These are phyloP conservation scores for Acanthamoeba sp. DNA, from an alignment of 208 protist species.

Conservation along the genomic window DNA sequence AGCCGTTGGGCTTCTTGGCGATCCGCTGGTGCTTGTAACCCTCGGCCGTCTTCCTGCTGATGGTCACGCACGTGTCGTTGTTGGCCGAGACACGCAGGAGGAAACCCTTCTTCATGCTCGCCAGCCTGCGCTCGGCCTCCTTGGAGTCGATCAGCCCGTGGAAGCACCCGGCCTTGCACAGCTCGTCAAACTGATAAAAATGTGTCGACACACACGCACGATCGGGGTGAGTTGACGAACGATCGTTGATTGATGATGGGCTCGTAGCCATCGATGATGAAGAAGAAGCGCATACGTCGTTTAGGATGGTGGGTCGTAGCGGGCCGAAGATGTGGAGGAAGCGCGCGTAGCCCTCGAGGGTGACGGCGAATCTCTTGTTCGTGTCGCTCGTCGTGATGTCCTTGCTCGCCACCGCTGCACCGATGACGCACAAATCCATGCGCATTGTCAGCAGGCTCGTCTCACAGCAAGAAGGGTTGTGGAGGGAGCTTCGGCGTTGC, in stretches of 20 bases:
- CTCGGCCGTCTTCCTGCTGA: conserved; percentile 62
- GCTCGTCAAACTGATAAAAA: neutral
- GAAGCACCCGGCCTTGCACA: neutral
- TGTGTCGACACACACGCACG: too few species aligned
- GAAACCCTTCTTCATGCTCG: conserved; percentile 57
- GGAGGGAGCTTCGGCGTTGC: too few species aligned
- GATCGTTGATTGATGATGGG: too few species aligned
- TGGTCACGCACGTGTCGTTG: conserved; percentile 42
- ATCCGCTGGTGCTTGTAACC: conserved; percentile 31
- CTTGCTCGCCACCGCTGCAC: conserved; percentile 50
- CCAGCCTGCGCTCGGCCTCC: conserved; percentile 32
- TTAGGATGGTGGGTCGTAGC: conserved; percentile 9
- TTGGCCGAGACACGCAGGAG: conserved; percentile 25
- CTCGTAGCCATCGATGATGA: neutral
- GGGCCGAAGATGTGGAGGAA: conserved; percentile 50
- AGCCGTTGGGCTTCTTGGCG: conserved; percentile 13
- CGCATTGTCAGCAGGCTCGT: too few species aligned
- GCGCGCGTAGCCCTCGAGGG: conserved; percentile 8
- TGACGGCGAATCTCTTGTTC: conserved; percentile 29
- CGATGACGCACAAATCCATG: too few species aligned
- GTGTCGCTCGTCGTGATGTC: conserved; percentile 6
- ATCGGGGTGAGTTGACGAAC: too few species aligned
- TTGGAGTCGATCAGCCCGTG: conserved; percentile 46
- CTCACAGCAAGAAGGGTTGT: too few species aligned
- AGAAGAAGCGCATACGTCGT: neutral